These are phyloP conservation scores for Exophiala xenobiotica DNA, from an alignment of 2,329 filamentous ascomycete species.

Conservation along the genomic window DNA sequence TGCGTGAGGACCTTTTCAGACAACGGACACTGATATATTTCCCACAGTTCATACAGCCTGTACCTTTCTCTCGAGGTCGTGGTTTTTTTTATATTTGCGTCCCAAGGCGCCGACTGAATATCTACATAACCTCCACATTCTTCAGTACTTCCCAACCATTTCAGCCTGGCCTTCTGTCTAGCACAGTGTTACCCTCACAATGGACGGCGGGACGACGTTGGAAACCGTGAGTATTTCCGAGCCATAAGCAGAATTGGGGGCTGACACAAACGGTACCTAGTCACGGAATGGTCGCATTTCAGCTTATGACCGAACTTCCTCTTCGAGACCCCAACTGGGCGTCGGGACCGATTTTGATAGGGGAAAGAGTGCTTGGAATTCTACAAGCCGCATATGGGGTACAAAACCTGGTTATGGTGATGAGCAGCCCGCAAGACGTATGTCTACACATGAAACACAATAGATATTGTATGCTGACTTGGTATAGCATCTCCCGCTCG, in stretches of 20 bases:
- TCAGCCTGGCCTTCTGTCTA: not conserved
- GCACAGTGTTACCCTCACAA: slow-evolving; percentile 37
- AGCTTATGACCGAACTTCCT: slow-evolving; percentile 15
- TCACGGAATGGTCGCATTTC: slow-evolving; percentile 11
- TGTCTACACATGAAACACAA: slow-evolving; percentile 10
- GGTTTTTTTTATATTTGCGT: not conserved
- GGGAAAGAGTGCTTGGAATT: slow-evolving; percentile 44
- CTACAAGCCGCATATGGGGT: slow-evolving; percentile 52
- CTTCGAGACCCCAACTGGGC: slow-evolving; percentile 19
- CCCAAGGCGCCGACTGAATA: not conserved
- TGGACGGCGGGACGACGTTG: slow-evolving; percentile 38
- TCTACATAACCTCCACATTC: not conserved
- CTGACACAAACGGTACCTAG: slow-evolving; percentile 14
- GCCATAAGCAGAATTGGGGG: not conserved
- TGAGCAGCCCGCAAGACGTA: slow-evolving; percentile 51
- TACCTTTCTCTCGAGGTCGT: not conserved
- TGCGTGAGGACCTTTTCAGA: not conserved
- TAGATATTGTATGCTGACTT: slow-evolving; percentile 6
- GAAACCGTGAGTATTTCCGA: slow-evolving; percentile 38
- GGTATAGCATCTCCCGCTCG: slow-evolving; percentile 16
- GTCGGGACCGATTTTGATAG: slow-evolving; percentile 47
- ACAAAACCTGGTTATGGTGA: slow-evolving; percentile 51
- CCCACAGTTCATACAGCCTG: not conserved
- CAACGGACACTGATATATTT: not conserved
- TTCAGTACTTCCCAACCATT: too few relatives aligned